Percentiles rank a stretch among this genome's conserved stretches.
Evolutionary conservation across 495 filamentous ascomycete species (phyloP).

Genomic region (Cercophora sp.): DNA sequence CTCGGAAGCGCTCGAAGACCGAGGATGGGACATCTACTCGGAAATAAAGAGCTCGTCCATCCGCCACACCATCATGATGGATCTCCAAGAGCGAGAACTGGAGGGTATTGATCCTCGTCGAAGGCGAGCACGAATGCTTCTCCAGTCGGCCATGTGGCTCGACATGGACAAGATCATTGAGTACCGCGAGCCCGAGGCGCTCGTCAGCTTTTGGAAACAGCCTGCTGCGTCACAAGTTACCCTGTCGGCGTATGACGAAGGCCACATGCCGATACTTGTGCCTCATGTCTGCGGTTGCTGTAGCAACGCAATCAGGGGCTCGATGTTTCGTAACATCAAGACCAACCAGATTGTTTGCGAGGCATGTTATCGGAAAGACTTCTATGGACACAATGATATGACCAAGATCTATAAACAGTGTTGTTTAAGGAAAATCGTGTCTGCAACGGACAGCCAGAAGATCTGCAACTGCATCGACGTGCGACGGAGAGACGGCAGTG

Average conservation of each 20-base stretch:
- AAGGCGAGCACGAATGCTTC: constrained; percentile 1
- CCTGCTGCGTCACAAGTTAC: constrained; percentile 25
- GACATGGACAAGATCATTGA: constrained; percentile 40
- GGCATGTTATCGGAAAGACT: constrained; percentile 17
- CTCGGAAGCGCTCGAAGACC: neutral
- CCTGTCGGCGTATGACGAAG: constrained; percentile 10
- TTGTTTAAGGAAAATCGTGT: constrained; percentile 20
- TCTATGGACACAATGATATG: neutral
- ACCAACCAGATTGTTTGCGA: constrained; percentile 16
- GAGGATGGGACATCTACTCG: constrained; percentile 7
- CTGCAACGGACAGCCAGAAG: constrained; percentile 11
- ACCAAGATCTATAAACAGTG: constrained; percentile 31
- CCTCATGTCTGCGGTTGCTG: constrained; percentile 23
- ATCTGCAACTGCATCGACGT: constrained; percentile 28
- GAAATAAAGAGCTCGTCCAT: neutral
- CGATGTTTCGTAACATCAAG: constrained; percentile 25
- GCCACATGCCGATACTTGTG: constrained; percentile 17
- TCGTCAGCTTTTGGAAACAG: constrained; percentile 22
- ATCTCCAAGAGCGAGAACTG: constrained; percentile 3
- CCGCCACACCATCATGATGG: constrained; percentile 2
- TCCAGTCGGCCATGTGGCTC: constrained; percentile 23
- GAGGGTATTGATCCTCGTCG: neutral
- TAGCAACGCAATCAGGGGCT: constrained; percentile 23
- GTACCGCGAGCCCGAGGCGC: constrained; percentile 23
- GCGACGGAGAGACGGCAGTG: constrained; percentile 13